Base-by-base conservation (phyloP, 306 rosid species). In the Sphenostylis stenocarpa region DNA sequence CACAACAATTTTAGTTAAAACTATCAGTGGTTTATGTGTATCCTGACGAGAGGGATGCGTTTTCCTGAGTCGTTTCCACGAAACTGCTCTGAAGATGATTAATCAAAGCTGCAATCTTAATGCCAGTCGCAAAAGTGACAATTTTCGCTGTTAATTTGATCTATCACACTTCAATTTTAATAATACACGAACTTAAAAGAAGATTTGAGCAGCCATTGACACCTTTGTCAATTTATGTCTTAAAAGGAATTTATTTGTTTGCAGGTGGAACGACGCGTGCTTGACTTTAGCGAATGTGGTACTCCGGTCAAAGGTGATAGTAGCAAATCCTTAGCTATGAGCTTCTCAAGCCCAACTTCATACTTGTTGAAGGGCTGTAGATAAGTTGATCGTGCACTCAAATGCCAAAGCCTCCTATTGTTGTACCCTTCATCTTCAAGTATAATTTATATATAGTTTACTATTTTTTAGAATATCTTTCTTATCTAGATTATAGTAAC, bases 231-330 rank as follows among this genome's bases (percentile, higher is more conserved):
- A 34, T 57, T 43, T 68, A 33, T 64, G 64, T 65, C 49, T 61
- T 7, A 64, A 63, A 70, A 21, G 2, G 23, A 61, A 8, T 62
- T 47, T 15, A 21, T 48, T 2, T 79, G 65, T 47, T 62, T 78
- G 77, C 85, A 96, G 99, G 83, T 87, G 36, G 97, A 96, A 81
- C 78, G 98, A 49, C 91, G 99, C 10, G 77, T 77, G 33, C 98
- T 96, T 20, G 99, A 96, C 86, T 96, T 96, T 15, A 93, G 98
- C 29, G 99, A 93, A 82, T 96, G 99, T 53, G 99, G 83, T 73
- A 81, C 94, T 24, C 98, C 98, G 1, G 89, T 81, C 41, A 89
- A 86, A 81, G 93, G 78, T 67, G 96, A 90, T 7, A 71, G 67
- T 14, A 82, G 85, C 39, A 96, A 87, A 83, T 76, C 92, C 15